Evolutionary conservation across 2,329 filamentous ascomycete species (phyloP).

Genomic region (Sporothrix globosa): DNA sequence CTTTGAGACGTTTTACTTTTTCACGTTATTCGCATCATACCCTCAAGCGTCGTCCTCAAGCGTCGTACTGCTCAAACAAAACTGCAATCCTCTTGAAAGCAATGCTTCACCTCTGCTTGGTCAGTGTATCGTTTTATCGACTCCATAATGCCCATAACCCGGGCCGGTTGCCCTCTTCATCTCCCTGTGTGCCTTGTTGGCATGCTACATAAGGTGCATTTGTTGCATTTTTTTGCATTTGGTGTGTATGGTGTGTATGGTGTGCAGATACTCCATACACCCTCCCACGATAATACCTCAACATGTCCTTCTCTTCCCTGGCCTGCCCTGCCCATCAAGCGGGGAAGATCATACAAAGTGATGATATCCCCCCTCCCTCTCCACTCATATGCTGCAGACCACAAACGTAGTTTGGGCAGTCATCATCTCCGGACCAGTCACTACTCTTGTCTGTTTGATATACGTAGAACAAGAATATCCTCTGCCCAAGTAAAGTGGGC

Average conservation of each 20-base stretch:
- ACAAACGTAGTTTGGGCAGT: slow-evolving; percentile 3
- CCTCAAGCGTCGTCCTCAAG: too few relatives aligned
- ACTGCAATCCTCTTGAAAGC: background rate
- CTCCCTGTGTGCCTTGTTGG: background rate
- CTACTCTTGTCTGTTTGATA: background rate
- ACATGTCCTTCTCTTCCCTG: background rate
- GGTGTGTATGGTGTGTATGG: background rate
- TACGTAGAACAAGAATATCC: background rate
- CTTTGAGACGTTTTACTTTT: background rate
- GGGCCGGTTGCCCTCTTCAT: background rate
- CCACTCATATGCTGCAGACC: background rate
- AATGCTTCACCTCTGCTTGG: background rate
- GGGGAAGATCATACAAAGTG: slow-evolving; percentile 9
- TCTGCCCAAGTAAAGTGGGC: background rate
- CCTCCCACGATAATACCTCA: slow-evolving; percentile 16
- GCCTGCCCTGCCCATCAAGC: background rate
- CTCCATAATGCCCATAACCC: too few relatives aligned
- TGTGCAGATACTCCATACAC: slow-evolving; percentile 5
- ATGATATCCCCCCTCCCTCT: background rate
- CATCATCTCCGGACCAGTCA: background rate
- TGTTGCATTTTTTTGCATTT: too few relatives aligned
- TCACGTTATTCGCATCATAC: background rate
- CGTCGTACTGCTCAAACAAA: background rate
- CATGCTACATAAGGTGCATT: too few relatives aligned
- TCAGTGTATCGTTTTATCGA: background rate